Evolutionary conservation across 768 basidiomycete species (phyloP).

Genomic region (Podaxis sp.): DNA sequence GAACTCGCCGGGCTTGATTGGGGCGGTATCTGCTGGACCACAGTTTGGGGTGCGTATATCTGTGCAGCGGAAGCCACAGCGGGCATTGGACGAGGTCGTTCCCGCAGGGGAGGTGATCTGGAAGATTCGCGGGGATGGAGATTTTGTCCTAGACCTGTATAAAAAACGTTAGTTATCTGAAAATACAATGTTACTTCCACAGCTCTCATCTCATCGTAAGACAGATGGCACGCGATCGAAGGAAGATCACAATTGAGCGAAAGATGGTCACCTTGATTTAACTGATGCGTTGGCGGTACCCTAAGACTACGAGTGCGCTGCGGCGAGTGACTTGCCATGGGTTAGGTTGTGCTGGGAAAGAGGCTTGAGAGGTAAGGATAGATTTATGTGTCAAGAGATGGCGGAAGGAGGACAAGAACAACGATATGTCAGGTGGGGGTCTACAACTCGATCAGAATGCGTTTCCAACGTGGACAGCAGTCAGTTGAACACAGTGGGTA

Average conservation of each 20-base stretch:
- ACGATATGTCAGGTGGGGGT: neutral
- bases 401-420: neutral
- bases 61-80: slow-evolving; percentile 52
- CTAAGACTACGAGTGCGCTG: slow-evolving; percentile 50
- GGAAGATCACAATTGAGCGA: slow-evolving; percentile 10
- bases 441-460: slow-evolving; percentile 9
- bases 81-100: slow-evolving; percentile 58
- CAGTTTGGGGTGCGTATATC: slow-evolving; percentile 37
- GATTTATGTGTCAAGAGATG: neutral
- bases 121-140: slow-evolving; percentile 42
- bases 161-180: slow-evolving; percentile 23
- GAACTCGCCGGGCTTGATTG: slow-evolving; percentile 46
- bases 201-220: slow-evolving; percentile 14
- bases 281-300: slow-evolving; percentile 34
- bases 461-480: slow-evolving; percentile 11
- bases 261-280: slow-evolving; percentile 42
- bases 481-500: slow-evolving; percentile 9
- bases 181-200: slow-evolving; percentile 7
- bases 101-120: slow-evolving; percentile 41
- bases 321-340: slow-evolving; percentile 57
- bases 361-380: neutral
- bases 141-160: slow-evolving; percentile 35
- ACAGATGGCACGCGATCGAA: slow-evolving; percentile 16
- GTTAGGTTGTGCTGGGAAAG: slow-evolving; percentile 6
- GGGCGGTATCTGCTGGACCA: slow-evolving; percentile 35